Evolutionary conservation across 352 stramenopile genomes (phyloP).

Genomic region (Globisporangium spiculum): DNA sequence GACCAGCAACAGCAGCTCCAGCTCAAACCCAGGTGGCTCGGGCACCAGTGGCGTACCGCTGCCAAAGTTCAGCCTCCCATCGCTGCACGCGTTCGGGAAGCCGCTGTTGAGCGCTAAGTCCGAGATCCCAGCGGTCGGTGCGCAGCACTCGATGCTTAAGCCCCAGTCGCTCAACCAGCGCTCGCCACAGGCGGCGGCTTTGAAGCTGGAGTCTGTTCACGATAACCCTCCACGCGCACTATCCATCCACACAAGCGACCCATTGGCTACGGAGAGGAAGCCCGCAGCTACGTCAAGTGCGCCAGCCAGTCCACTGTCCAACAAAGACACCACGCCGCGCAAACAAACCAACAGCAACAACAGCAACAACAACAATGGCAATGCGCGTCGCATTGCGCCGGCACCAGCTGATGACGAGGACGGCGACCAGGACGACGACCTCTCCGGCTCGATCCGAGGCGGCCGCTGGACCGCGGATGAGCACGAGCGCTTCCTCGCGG

Average conservation of each 20-base stretch:
- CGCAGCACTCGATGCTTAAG: slow-evolving; percentile 32
- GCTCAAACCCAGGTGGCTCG: background rate
- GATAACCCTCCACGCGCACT: slow-evolving; percentile 6
- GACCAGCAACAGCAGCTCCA: slow-evolving; percentile 8
- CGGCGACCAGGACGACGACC: slow-evolving; percentile 47
- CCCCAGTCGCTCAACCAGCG: background rate
- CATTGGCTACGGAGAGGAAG: background rate
- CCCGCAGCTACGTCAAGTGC: background rate
- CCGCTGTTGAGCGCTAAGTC: slow-evolving; percentile 49
- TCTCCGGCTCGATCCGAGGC: slow-evolving; percentile 57
- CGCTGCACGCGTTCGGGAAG: slow-evolving; percentile 74
- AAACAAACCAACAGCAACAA: slow-evolving; percentile 2
- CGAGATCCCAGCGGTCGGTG: slow-evolving; percentile 22
- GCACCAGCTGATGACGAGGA: slow-evolving; percentile 72
- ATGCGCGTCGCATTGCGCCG: slow-evolving; percentile 38
- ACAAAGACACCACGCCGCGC: slow-evolving; percentile 17
- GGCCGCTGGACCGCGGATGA: slow-evolving; percentile 84
- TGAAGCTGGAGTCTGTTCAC: background rate
- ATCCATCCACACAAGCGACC: slow-evolving; percentile 17
- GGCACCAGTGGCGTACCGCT: slow-evolving; percentile 18
- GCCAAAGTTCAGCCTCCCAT: slow-evolving; percentile 71
- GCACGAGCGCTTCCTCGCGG: slow-evolving; percentile 83
- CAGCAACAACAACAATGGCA: slow-evolving; percentile 8
- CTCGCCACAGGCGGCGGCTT: background rate
- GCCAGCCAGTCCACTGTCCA: background rate